Evolutionary conservation across 1,284 basidiomycete genomes (phyloP), one percentile per base, ranked within the genome.

Genomic region (Heterobasidion parviporum): DNA sequence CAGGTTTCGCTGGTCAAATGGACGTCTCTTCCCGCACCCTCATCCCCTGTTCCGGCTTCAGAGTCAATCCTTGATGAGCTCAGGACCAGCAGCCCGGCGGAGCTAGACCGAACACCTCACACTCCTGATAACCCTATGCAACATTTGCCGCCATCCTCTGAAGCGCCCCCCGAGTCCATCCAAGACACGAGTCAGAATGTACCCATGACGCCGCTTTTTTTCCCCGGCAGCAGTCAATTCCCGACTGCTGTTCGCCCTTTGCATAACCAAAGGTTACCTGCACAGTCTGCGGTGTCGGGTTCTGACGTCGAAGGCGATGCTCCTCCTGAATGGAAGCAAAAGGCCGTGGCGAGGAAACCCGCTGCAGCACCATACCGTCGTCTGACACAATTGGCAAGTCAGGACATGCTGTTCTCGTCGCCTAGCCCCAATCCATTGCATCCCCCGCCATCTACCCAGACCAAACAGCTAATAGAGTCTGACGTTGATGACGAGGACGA

Each of bases 311-410:
- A 74, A 14, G 68, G 72, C 16, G 70, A 74, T 20, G 57, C 52
- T 18, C 52, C 43, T 53, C 59, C 16, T 66, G 68, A 61, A 65
- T 64, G 14, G 69, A 72, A 55, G 69, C 56, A 64, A 18, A 64
- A 65, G 45, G 57, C 63, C 16, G 64, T 67, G 16, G 55, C 60
- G 46, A 65, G 61, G 44, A 61, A 61, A 47, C 56, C n/a, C 46
- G 61, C 65, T 36, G 56, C 59, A 20, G 52, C 64, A 20, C 63
- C 62, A 52, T 80, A 73, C 64, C 79, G 78, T 9, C 65, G 74
- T 26, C 67, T 88, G 46, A 78, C 80, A 8, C 76, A 81, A 50
- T 72, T 88, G 54, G 72, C 78, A 18, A 74, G 74, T 62, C 73
- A 77, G 61, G 61, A 63, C 32, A 51, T 60, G 49, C 63, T 78